phyloP scores from a whole-genome alignment of 2,329 filamentous ascomycete genomes.

The Blastomyces gilchristii region DNA sequence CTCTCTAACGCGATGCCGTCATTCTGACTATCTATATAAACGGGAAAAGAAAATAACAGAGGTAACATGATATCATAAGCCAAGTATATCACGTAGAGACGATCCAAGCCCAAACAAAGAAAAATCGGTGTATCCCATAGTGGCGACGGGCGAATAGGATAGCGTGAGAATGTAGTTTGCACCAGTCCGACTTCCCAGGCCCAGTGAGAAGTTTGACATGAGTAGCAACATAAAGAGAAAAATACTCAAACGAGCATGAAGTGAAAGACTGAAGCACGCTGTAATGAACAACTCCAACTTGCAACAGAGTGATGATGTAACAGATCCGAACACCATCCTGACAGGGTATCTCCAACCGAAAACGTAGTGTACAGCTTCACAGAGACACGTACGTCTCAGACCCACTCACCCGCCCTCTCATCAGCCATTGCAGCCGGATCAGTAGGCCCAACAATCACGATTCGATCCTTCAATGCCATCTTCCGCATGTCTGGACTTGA shows the following conservation, averaged over 20 bases:
- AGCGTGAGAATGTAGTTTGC: neutral
- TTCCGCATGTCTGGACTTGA: neutral
- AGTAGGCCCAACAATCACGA: constrained; percentile 1
- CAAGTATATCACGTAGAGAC: neutral
- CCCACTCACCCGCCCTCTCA: neutral
- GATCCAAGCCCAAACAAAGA: neutral
- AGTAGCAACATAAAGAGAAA: neutral
- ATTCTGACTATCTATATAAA: neutral
- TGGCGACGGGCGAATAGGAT: neutral
- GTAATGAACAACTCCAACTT: neutral
- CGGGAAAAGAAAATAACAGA: neutral
- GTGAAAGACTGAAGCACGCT: neutral
- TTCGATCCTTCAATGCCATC: neutral
- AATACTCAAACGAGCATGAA: neutral
- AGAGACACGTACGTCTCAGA: neutral
- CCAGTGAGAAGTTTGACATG: neutral
- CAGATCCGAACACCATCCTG: neutral
- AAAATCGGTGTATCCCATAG: neutral
- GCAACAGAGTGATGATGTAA: no score
- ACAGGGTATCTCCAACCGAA: no score
- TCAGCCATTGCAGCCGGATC: neutral
- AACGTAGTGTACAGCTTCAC: no score
- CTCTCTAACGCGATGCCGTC: neutral
- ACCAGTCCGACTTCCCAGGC: neutral
- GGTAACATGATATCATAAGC: neutral